Conservation (phyloP, 225 moss, liverwort and hornwort species). For the Marchantia paleacea region DNA sequence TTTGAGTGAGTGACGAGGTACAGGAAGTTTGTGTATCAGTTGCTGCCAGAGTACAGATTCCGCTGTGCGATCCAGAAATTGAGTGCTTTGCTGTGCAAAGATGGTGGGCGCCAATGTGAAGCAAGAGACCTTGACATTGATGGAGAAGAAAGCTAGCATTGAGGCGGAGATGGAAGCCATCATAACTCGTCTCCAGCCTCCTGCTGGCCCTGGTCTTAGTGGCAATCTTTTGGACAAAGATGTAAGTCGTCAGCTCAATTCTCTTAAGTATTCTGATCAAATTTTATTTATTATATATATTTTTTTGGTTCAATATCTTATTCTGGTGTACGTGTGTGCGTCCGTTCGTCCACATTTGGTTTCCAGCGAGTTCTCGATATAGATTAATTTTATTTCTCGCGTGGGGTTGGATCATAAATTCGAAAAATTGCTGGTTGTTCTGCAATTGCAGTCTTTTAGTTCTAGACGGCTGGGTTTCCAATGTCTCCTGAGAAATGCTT, state of each 20-base stretch:
- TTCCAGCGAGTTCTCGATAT: neutral
- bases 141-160: slow-evolving; percentile 74
- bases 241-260: slow-evolving; percentile 32
- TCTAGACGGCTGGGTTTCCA: no score
- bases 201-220: slow-evolving; percentile 76
- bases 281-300: no score
- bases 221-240: slow-evolving; percentile 78
- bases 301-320: neutral
- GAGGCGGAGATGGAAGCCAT: slow-evolving; percentile 83
- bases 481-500: no score
- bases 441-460: no score
- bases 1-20: no score
- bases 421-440: no score
- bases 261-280: neutral
- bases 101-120: slow-evolving; percentile 93
- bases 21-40: no score
- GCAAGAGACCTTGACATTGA: slow-evolving; percentile 81
- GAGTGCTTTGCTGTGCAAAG: slow-evolving; percentile 5
- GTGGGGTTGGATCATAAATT: no score
- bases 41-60: no score
- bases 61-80: no score
- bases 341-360: neutral
- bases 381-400: no score
- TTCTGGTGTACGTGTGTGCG: neutral
- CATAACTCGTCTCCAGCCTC: slow-evolving; percentile 60